These are phyloP conservation scores for Sanghuangporus sanghuang DNA, from an alignment of 1,284 basidiomycete species.

Conservation along the genomic window DNA sequence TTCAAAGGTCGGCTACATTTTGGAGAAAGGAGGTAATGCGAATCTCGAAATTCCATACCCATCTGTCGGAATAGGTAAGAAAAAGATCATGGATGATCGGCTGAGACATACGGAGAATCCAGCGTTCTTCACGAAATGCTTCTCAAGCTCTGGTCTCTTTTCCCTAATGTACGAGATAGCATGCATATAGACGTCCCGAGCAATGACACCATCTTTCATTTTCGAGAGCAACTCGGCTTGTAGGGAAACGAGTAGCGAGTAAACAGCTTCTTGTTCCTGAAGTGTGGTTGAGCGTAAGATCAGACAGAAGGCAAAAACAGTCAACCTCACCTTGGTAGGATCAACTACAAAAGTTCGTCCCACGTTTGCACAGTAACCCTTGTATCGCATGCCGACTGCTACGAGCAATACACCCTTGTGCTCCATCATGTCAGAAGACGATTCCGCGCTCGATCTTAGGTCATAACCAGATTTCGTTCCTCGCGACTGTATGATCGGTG, in stretches of 20 bases:
- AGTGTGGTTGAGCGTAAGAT: constrained; percentile 9
- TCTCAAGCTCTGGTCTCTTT: constrained; percentile 80
- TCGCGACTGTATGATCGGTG: constrained; percentile 93
- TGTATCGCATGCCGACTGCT: constrained; percentile 88
- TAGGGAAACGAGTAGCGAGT: constrained; percentile 72
- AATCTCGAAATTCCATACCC: constrained; percentile 93
- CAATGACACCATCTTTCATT: constrained; percentile 77
- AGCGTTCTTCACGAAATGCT: constrained; percentile 83
- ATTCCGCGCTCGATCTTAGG: constrained; percentile 81
- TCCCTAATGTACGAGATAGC: constrained; percentile 70
- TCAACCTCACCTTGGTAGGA: constrained; percentile 67
- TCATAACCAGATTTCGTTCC: constrained; percentile 82
- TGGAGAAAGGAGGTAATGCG: constrained; percentile 73
- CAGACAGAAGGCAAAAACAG: not conserved
- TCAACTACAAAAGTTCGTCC: constrained; percentile 94
- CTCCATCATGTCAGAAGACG: constrained; percentile 78
- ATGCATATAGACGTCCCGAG: constrained; percentile 78
- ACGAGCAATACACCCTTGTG: constrained; percentile 90
- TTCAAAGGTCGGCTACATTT: constrained; percentile 76
- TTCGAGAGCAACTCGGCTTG: constrained; percentile 75
- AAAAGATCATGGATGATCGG: not conserved
- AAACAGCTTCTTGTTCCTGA: constrained; percentile 87
- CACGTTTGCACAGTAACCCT: constrained; percentile 88
- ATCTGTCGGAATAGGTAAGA: constrained; percentile 45
- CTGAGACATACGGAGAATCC: constrained; percentile 74